Evolutionary conservation across 106 monocot species (phyloP), one percentile per base, ranked within the genome.

Genomic region (Phalaenopsis aphrodite): DNA sequence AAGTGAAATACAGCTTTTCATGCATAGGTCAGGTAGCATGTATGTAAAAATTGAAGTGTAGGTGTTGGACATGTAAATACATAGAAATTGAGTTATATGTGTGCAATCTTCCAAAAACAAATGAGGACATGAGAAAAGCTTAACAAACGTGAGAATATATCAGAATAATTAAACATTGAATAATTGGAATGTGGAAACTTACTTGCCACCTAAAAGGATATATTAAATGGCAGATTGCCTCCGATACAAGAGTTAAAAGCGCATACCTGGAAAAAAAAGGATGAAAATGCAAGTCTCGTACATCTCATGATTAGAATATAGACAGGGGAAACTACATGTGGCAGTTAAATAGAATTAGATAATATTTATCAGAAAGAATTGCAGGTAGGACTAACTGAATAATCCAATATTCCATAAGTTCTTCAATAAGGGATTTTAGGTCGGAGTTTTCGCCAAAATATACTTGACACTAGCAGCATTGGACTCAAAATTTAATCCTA

Each of bases 131-230:
- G 52, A 52, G 52, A 14, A 52, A 52, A 52, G 52, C 52, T 12
- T 52, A 10, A 52, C 52, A 52, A 52, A 52, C 52, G 52, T 52
- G 1, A 61, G 61, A 61, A 69, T 39, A 11, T 38, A 69, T 39
- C 14, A 39, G 69, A 69, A 15, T 4, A 69, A 14, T 69, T 69
- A 69, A 2, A 12, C 36, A 67, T 24, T 36, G 11, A 43, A 15
- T 69, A 45, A 68, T 5, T 48, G 24, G 21, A 52, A 14, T 30
- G 12, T 78, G 68, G 17, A 57, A 80, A 30, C 82, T 80, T 79
- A 99, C 99, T 91, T 93, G 92, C 99, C 99, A 99, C 84, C 93
- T 93, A 81, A 99, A 91, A 72, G 99, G 99, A 83, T 88, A 99
- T 81, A 95, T 91, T 84, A 99, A 84, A 84, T 95, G 94, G 82